phyloP scores from a whole-genome alignment of 306 rosid species.

The Myrica gale region DNA sequence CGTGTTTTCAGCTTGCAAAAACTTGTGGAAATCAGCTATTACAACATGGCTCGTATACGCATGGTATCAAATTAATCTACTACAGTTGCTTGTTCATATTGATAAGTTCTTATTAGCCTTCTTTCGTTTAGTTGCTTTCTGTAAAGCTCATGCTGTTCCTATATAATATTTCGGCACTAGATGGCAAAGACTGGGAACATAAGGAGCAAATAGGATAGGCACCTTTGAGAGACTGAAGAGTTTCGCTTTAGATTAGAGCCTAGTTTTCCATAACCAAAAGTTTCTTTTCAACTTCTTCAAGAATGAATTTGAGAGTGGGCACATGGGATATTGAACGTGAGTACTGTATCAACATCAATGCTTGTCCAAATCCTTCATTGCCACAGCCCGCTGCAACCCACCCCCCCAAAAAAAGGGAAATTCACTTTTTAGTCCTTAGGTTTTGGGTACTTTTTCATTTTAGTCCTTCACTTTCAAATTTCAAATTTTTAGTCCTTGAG shows the following conservation, averaged over 20 bases:
- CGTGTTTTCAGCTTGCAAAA: constrained; percentile 99
- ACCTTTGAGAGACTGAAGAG: neutral
- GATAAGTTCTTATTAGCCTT: neutral
- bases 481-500: too few relatives aligned
- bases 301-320: neutral
- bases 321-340: neutral
- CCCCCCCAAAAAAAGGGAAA: too few relatives aligned
- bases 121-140: neutral
- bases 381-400: too few relatives aligned
- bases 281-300: neutral
- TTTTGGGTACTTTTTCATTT: too few relatives aligned
- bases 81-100: constrained; percentile 25
- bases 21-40: constrained; percentile 98
- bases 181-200: neutral
- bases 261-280: neutral
- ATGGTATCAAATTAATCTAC: constrained; percentile 56
- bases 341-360: neutral
- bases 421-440: too few relatives aligned
- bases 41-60: constrained; percentile 97
- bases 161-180: neutral
- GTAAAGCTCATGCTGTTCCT: neutral
- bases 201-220: neutral
- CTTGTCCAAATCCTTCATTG: neutral
- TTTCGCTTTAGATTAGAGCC: neutral
- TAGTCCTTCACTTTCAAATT: too few relatives aligned